A percentile compares a stretch with the other conserved stretches of the same genome.
phyloP scores from a whole-genome alignment of 345 rosid genomes.

The Euphorbia tirucalli region DNA sequence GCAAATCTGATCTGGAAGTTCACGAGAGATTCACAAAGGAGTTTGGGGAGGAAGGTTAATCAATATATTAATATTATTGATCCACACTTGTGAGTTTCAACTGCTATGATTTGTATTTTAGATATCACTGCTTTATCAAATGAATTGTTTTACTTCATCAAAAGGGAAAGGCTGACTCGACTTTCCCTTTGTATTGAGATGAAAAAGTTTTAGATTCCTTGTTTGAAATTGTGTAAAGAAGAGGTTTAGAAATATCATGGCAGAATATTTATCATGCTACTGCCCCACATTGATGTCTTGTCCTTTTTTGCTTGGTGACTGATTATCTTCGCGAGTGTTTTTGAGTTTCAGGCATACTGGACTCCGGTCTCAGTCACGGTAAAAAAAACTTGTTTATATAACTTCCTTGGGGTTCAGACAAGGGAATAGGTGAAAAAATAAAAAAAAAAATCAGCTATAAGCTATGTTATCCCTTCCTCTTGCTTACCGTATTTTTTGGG shows the following conservation, averaged over 20 bases:
- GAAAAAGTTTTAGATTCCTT: constrained; percentile 31
- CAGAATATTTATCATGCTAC: neutral
- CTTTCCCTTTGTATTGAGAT: constrained; percentile 37
- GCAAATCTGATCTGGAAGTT: constrained; percentile 81
- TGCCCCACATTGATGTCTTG: too few relatives aligned
- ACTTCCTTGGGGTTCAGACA: neutral
- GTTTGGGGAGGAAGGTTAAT: constrained; percentile 95
- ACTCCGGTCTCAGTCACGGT: neutral
- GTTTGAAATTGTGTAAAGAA: constrained; percentile 46
- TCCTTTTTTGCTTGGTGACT: neutral
- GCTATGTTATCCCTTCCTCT: too few relatives aligned
- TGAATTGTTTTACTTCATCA: constrained; percentile 23
- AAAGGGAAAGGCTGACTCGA: constrained; percentile 27
- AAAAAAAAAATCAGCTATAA: too few relatives aligned
- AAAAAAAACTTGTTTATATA: neutral
- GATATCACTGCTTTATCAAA: constrained; percentile 28
- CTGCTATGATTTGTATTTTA: constrained; percentile 41
- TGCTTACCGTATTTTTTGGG: too few relatives aligned
- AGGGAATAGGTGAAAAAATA: neutral
- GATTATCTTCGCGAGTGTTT: neutral
- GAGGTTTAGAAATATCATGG: constrained; percentile 22
- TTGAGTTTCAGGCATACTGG: constrained; percentile 16
- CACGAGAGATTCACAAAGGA: constrained; percentile 96
- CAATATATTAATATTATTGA: constrained; percentile 8
- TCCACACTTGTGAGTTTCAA: constrained; percentile 29